phyloP scores from a whole-genome alignment of 345 rosid species.

The Camelina neglecta region DNA sequence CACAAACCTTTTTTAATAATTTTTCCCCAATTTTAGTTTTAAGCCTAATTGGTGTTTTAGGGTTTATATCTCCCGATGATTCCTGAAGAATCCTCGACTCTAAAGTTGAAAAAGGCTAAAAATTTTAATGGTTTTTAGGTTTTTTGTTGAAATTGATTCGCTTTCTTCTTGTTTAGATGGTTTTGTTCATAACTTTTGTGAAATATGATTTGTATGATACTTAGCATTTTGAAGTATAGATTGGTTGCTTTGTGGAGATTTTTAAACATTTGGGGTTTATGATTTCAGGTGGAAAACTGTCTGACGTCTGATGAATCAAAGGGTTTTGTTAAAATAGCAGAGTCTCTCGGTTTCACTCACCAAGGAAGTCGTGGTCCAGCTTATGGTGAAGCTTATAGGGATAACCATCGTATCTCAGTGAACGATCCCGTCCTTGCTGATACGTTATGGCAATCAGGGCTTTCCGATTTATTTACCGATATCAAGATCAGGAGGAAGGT shows the following conservation, averaged over 20 bases:
- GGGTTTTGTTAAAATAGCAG: constrained; percentile 68
- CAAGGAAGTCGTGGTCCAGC: constrained; percentile 96
- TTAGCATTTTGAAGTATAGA: neutral
- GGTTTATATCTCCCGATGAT: neutral
- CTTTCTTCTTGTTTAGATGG: too few relatives aligned
- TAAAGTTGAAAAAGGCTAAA: neutral
- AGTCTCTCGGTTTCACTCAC: constrained; percentile 78
- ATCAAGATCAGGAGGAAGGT: constrained; percentile 75
- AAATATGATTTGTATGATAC: too few relatives aligned
- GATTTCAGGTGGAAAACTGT: constrained; percentile 70
- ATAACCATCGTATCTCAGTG: constrained; percentile 77
- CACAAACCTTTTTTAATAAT: neutral
- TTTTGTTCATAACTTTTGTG: too few relatives aligned
- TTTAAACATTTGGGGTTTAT: neutral
- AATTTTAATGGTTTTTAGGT: neutral
- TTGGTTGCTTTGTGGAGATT: constrained; percentile 2
- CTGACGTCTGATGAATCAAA: constrained; percentile 69
- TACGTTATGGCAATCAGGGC: constrained; percentile 77
- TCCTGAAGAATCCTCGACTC: neutral
- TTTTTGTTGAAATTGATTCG: neutral
- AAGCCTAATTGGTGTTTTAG: neutral
- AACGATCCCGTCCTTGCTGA: constrained; percentile 72
- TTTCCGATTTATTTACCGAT: constrained; percentile 62
- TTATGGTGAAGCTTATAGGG: constrained; percentile 90
- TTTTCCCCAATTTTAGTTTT: neutral